These are phyloP conservation scores for Prunus dulcis DNA, from an alignment of 306 rosid species.

Conservation along the genomic window DNA sequence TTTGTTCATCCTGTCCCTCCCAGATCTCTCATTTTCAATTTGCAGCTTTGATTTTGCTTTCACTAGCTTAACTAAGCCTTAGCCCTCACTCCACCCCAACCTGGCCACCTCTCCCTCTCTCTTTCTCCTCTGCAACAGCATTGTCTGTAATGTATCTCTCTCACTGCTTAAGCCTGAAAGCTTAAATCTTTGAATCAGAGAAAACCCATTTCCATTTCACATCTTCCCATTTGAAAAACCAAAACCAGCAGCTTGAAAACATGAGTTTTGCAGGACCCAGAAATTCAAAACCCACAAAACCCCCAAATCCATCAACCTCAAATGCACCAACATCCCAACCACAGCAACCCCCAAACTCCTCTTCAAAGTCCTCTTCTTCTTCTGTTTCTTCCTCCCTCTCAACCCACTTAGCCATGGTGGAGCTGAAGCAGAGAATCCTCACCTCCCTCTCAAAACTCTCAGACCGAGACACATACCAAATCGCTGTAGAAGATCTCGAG, in stretches of 20 bases:
- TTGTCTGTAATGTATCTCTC: background rate
- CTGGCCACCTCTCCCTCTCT: background rate
- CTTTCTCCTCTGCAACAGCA: constrained; percentile 2
- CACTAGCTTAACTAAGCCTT: constrained; percentile 34
- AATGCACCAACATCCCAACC: background rate
- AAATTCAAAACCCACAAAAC: constrained; percentile 49
- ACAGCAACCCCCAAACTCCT: background rate
- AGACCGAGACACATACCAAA: constrained; percentile 91
- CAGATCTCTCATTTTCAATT: constrained; percentile 22
- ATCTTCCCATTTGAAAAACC: background rate
- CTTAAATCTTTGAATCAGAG: background rate
- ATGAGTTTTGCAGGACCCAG: constrained; percentile 55
- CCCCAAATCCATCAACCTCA: constrained; percentile 46
- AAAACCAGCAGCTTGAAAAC: background rate
- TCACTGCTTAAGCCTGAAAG: background rate
- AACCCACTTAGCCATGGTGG: constrained; percentile 87
- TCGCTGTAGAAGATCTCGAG: constrained; percentile 86
- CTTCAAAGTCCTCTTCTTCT: constrained; percentile 10
- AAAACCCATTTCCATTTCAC: constrained; percentile 8
- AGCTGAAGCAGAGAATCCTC: constrained; percentile 78
- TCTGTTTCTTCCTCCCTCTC: constrained; percentile 41
- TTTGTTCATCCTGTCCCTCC: background rate
- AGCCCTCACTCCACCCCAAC: constrained; percentile 30
- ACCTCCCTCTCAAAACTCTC: constrained; percentile 87
- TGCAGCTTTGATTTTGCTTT: constrained; percentile 21